Evolutionary conservation across 163 green algal species (phyloP), one percentile per base, ranked within the genome.

Genomic region (Chlorella variabilis): DNA sequence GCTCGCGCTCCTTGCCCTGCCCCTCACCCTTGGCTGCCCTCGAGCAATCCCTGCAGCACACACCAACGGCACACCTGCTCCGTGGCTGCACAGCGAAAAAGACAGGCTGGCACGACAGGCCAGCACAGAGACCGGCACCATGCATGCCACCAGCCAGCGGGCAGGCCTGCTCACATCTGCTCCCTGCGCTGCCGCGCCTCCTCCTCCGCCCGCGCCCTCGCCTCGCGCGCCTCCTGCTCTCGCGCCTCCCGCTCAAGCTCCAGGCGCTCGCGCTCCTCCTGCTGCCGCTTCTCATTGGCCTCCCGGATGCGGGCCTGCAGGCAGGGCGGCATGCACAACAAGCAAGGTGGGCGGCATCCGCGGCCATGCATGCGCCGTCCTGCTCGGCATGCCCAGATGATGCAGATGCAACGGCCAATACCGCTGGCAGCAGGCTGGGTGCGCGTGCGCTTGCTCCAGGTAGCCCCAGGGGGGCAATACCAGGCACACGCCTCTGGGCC

Each of bases 211-310:
- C 65, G 36, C 58, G 36, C 41, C 31, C 70, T 39, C 20, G 61
- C 82, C 73, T 84, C 54, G 18, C 58, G 23, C 21, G 62, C 68
- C 13, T 51, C 58, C 21, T 71, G 56, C 67, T 82, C 54, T 31
- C 34, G 31, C 25, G 48, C 66, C 13, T 58, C 58, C 21, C 76
- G 39, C 67, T 82, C 82, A 41, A 25, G 67, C 58, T 86, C 69
- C 27, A 61, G 25, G 9, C 66, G 54, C 77, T 85, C 83, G 21
- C 56, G 54, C 33, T 71, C 54, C 78, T 87, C 78, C 83, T 59
- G 31, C 54, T 79, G 41, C 25, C 78, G 78, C 42, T 56, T 59
- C 71, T 82, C 71, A 9, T 68, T 78, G 34, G 71, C 48, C 42
- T 87, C 76, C 17, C 76, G 76, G 0, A 75, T 68, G 39, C 54